Percentiles rank a stretch among this genome's conserved stretches.
Evolutionary conservation across 768 basidiomycete species (phyloP).

Genomic region (Leucocoprinus sp.): DNA sequence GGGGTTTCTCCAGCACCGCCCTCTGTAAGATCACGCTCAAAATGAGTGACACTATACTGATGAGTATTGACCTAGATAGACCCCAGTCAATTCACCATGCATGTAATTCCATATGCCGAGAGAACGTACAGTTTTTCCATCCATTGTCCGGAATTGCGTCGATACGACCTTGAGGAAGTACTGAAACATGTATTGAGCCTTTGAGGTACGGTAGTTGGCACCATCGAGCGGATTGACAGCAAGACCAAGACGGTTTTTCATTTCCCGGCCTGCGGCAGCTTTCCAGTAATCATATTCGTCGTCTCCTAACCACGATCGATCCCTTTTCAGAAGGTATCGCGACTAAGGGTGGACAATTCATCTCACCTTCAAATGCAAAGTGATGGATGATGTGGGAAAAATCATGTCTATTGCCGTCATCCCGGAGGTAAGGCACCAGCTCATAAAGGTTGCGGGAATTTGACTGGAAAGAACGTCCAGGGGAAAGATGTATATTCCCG

Average conservation of each 20-base stretch:
- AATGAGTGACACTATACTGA: slow-evolving; percentile 94
- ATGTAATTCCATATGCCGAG: neutral
- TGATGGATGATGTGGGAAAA: slow-evolving; percentile 85
- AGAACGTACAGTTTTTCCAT: slow-evolving; percentile 51
- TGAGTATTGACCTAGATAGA: slow-evolving; percentile 65
- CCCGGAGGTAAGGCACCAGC: slow-evolving; percentile 89
- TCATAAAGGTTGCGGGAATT: slow-evolving; percentile 74
- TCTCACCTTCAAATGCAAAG: slow-evolving; percentile 61
- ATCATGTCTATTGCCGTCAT: slow-evolving; percentile 84
- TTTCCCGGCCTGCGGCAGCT: slow-evolving; percentile 46
- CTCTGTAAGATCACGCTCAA: slow-evolving; percentile 81
- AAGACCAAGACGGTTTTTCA: slow-evolving; percentile 71
- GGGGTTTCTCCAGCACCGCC: slow-evolving; percentile 49
- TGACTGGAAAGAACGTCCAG: slow-evolving; percentile 91
- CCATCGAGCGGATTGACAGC: slow-evolving; percentile 69
- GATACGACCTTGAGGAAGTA: slow-evolving; percentile 99
- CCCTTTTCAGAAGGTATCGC: neutral
- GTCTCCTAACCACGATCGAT: slow-evolving; percentile 34
- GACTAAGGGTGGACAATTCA: neutral
- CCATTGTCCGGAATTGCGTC: slow-evolving; percentile 83
- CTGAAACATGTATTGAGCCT: slow-evolving; percentile 92
- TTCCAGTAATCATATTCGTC: slow-evolving; percentile 74
- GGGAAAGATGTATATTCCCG: slow-evolving; percentile 92
- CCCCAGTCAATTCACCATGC: neutral
- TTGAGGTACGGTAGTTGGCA: slow-evolving; percentile 53